A percentile compares a stretch with the other conserved stretches of the same genome.
These are phyloP conservation scores for Kalanchoe fedtschenkoi DNA, from an alignment of 164 flowering plant genomes.

Conservation along the genomic window DNA sequence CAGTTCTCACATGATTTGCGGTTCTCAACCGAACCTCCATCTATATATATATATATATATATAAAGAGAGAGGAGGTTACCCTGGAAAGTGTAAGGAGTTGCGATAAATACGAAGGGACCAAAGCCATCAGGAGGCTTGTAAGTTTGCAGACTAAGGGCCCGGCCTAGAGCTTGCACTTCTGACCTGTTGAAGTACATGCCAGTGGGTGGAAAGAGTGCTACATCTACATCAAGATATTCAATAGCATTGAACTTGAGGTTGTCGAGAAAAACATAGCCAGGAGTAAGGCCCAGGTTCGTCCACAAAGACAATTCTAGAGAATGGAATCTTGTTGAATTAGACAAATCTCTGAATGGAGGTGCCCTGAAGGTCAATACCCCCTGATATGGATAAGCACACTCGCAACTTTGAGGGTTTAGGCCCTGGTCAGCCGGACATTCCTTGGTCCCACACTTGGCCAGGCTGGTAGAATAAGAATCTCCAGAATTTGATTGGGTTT, in stretches of 20 bases:
- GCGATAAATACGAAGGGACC: conserved; percentile 39
- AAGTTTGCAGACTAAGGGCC: conserved; percentile 35
- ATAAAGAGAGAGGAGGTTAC: too few relatives aligned
- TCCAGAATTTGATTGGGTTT: conserved; percentile 14
- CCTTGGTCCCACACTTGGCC: conserved; percentile 21
- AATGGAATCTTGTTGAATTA: conserved; percentile 12
- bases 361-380: conserved; percentile 32
- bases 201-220: conserved; percentile 31
- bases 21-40: too few relatives aligned
- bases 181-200: conserved; percentile 29
- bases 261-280: conserved; percentile 36
- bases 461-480: conserved; percentile 26
- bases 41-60: too few relatives aligned
- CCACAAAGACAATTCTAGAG: conserved; percentile 23
- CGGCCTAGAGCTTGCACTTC: conserved; percentile 22
- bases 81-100: conserved; percentile 23
- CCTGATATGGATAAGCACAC: conserved; percentile 43
- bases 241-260: conserved; percentile 15
- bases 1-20: too few relatives aligned
- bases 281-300: conserved; percentile 19
- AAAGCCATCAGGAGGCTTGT: conserved; percentile 20
- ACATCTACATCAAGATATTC: conserved; percentile 24
- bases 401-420: conserved; percentile 36
- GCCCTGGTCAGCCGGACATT: conserved; percentile 22
- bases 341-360: conserved; percentile 33